Conservation (phyloP, 179 eudicot genomes). For the Sideroxylon spinosum region DNA sequence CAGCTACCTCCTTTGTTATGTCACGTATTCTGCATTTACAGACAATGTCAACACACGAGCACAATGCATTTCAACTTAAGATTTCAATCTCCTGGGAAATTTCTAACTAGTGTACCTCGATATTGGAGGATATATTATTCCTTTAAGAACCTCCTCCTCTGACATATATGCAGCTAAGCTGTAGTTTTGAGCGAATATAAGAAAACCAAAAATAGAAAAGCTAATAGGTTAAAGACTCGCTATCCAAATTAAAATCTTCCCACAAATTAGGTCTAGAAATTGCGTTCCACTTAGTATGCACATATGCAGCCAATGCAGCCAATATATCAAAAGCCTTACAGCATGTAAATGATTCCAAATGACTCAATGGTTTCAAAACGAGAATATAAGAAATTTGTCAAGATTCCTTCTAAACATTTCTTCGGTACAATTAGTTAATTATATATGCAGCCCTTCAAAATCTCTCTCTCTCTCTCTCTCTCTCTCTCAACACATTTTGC, state of each 20-base stretch:
- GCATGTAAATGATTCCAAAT: background rate
- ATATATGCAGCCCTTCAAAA: no score
- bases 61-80: background rate
- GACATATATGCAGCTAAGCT: slow-evolving; percentile 94
- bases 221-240: background rate
- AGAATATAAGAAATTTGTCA: background rate
- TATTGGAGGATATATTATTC: slow-evolving; percentile 81
- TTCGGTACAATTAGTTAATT: no score
- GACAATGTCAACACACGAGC: slow-evolving; percentile 17
- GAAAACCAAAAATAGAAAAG: slow-evolving; percentile 11
- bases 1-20: slow-evolving; percentile 89
- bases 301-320: background rate
- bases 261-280: background rate
- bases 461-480: background rate
- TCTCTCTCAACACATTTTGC: no score
- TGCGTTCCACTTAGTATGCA: background rate
- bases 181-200: slow-evolving; percentile 19
- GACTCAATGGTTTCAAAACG: background rate
- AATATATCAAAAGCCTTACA: background rate
- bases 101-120: slow-evolving; percentile 45
- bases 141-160: slow-evolving; percentile 78
- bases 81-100: background rate
- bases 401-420: background rate
- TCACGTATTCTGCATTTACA: slow-evolving; percentile 72
- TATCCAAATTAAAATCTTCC: background rate